These are phyloP conservation scores for Lactarius trivialis DNA, from an alignment of 768 basidiomycete genomes.

Conservation along the genomic window DNA sequence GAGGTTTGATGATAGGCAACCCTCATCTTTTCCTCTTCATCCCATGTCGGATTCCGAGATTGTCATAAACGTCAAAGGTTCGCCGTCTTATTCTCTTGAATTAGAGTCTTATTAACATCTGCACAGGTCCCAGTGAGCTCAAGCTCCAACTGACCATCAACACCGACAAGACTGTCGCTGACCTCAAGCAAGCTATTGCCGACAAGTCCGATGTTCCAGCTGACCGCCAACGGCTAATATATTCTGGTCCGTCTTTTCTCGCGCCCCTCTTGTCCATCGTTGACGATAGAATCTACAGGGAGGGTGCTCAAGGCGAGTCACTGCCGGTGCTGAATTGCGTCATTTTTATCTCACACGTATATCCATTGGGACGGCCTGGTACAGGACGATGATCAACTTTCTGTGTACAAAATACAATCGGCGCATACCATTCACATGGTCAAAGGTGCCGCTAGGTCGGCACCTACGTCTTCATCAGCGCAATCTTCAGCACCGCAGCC, in stretches of 20 bases:
- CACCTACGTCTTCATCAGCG: slow-evolving; percentile 30
- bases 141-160: slow-evolving; percentile 84
- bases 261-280: background rate
- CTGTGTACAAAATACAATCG: slow-evolving; percentile 85
- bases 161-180: slow-evolving; percentile 76
- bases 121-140: slow-evolving; percentile 78
- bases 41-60: slow-evolving; percentile 27
- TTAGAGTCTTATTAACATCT: background rate
- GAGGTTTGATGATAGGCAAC: background rate
- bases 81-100: background rate
- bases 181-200: slow-evolving; percentile 89
- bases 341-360: background rate
- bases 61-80: slow-evolving; percentile 28
- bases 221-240: slow-evolving; percentile 86
- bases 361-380: background rate
- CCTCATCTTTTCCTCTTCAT: slow-evolving; percentile 5
- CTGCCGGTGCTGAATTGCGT: background rate
- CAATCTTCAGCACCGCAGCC: slow-evolving; percentile 42
- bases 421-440: slow-evolving; percentile 92
- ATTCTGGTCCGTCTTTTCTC: slow-evolving; percentile 55
- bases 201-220: slow-evolving; percentile 79
- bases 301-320: slow-evolving; percentile 61
- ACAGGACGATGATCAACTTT: slow-evolving; percentile 77
- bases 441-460: slow-evolving; percentile 61
- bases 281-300: slow-evolving; percentile 34